These are phyloP conservation scores for Botrytis pseudocinerea DNA, from an alignment of 2,329 filamentous ascomycete species.

Conservation along the genomic window DNA sequence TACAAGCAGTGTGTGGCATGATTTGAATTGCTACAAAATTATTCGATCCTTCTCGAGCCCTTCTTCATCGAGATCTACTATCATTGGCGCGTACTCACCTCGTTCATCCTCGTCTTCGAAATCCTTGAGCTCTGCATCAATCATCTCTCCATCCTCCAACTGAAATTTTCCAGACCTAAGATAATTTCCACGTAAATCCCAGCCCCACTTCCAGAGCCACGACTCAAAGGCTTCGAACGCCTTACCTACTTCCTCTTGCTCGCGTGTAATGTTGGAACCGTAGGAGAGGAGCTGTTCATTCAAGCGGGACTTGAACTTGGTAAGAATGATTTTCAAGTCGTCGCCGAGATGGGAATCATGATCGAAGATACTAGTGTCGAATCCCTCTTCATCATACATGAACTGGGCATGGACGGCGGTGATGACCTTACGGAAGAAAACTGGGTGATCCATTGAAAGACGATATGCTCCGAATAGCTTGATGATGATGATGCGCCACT, in stretches of 20 bases:
- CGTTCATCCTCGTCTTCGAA: slow-evolving; percentile 53
- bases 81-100: slow-evolving; percentile 41
- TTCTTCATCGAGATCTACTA: slow-evolving; percentile 40
- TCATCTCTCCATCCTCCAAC: slow-evolving; percentile 53
- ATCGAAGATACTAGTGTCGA: slow-evolving; percentile 48
- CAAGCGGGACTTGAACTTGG: slow-evolving; percentile 55
- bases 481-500: slow-evolving; percentile 60
- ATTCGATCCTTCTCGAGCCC: slow-evolving; percentile 40
- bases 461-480: slow-evolving; percentile 53
- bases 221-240: slow-evolving; percentile 53
- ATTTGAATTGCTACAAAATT: slow-evolving; percentile 30
- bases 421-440: slow-evolving; percentile 50
- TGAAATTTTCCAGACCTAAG: slow-evolving; percentile 51
- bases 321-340: slow-evolving; percentile 51
- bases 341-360: slow-evolving; percentile 38
- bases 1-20: slow-evolving; percentile 3
- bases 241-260: slow-evolving; percentile 48
- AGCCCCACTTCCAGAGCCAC: slow-evolving; percentile 51
- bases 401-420: slow-evolving; percentile 56
- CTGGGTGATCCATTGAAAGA: slow-evolving; percentile 48
- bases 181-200: slow-evolving; percentile 56
- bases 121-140: slow-evolving; percentile 51
- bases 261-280: slow-evolving; percentile 42
- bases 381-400: slow-evolving; percentile 51
- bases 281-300: slow-evolving; percentile 48